These are phyloP conservation scores for Chaetomiaceae sp. DNA, from an alignment of 2,329 filamentous ascomycete species.

Conservation along the genomic window DNA sequence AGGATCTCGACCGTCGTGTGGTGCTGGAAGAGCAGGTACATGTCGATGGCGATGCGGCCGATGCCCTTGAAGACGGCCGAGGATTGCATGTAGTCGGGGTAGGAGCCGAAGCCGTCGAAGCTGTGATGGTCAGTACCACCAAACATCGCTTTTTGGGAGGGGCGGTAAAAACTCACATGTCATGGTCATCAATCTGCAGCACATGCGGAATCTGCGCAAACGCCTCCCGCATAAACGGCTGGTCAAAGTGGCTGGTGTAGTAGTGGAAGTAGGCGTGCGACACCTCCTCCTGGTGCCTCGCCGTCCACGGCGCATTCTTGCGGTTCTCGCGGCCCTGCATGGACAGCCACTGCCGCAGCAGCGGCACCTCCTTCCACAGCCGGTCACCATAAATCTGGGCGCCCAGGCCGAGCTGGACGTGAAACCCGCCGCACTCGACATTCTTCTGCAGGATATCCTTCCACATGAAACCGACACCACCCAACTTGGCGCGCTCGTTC, in stretches of 20 bases:
- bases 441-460: conserved; percentile 98
- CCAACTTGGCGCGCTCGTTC: conserved; percentile 78
- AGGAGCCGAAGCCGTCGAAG: conserved; percentile 95
- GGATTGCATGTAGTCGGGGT: conserved; percentile 97
- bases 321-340: conserved; percentile 91
- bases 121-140: conserved; percentile 40
- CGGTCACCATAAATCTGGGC: conserved; percentile 95
- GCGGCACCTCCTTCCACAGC: conserved; percentile 91
- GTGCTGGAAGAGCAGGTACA: conserved; percentile 98
- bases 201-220: conserved; percentile 97
- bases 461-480: conserved; percentile 95
- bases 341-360: conserved; percentile 90
- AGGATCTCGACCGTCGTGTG: conserved; percentile 94
- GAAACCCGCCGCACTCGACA: conserved; percentile 91
- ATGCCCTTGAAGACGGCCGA: conserved; percentile 99
- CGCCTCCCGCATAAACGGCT: conserved; percentile 87
- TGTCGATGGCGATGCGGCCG: conserved; percentile 88
- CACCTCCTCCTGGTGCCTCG: conserved; percentile 91
- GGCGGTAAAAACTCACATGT: conserved; percentile 67
- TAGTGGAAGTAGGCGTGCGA: conserved; percentile 98
- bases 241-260: conserved; percentile 97
- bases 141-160: no score
- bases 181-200: conserved; percentile 90
- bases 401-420: conserved; percentile 85
- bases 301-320: conserved; percentile 87